Percentiles rank a stretch among this genome's conserved stretches.
Conservation (phyloP, 2,329 filamentous ascomycete species). For the Colletotrichum godetiae region DNA sequence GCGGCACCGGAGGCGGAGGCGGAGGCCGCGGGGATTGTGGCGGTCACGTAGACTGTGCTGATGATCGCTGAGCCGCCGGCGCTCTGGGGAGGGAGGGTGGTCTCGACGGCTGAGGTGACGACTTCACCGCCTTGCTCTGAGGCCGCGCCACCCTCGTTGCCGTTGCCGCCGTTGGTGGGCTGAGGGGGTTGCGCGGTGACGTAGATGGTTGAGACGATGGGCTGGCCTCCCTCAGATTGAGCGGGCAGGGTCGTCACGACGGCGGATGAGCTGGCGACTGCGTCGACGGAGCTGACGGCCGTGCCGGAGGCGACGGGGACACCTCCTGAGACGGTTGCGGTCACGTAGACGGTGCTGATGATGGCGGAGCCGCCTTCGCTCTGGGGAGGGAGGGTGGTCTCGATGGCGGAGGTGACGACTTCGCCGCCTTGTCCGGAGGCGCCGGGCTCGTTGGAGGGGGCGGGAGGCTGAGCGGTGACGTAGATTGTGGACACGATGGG, state of each 20-base stretch:
- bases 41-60: conserved; percentile 19
- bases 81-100: conserved; percentile 24
- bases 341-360: conserved; percentile 19
- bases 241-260: conserved; percentile 20
- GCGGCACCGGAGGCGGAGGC: background rate
- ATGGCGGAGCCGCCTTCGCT: conserved; percentile 7
- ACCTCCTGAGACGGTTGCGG: background rate
- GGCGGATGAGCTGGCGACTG: conserved; percentile 15
- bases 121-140: conserved; percentile 1
- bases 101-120: conserved; percentile 16
- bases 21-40: background rate
- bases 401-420: conserved; percentile 14
- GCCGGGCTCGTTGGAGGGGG: background rate
- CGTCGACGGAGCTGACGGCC: conserved; percentile 20
- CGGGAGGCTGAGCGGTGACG: background rate
- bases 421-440: background rate
- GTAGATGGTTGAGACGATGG: conserved; percentile 5
- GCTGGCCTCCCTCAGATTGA: background rate
- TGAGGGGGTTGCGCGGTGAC: background rate
- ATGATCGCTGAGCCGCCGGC: conserved; percentile 4
- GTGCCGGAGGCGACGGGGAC: background rate
- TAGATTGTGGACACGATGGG: background rate
- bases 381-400: conserved; percentile 22
- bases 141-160: background rate
- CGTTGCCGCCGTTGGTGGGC: no score